Evolutionary conservation across 2,329 filamentous ascomycete genomes (phyloP).

Genomic region (Fusarium veterinarium): DNA sequence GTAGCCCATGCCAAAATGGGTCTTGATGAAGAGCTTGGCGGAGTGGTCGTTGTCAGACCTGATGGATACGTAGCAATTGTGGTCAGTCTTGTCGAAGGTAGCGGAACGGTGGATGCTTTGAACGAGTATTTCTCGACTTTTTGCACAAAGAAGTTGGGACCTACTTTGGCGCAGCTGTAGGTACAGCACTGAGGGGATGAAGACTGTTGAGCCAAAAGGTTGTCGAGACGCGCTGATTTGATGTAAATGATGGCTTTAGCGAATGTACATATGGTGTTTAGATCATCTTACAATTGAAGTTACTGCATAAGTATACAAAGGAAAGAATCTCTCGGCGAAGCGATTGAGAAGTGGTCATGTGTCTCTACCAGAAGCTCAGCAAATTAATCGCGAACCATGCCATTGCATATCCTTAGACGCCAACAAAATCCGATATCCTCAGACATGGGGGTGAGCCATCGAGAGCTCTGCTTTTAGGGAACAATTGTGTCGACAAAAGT

Average conservation of each 20-base stretch:
- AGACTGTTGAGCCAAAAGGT: not conserved
- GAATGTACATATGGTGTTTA: not conserved
- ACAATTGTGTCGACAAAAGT: not conserved
- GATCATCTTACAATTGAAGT: not conserved
- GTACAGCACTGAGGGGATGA: not conserved
- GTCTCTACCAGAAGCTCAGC: not conserved
- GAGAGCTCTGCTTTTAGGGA: too few relatives aligned
- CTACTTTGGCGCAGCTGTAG: slow-evolving; percentile 45
- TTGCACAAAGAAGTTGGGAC: slow-evolving; percentile 68
- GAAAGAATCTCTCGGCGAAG: not conserved
- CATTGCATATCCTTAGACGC: not conserved
- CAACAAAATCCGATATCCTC: not conserved
- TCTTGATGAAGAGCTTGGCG: slow-evolving; percentile 76
- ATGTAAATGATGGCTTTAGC: slow-evolving; percentile 2
- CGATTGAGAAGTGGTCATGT: not conserved
- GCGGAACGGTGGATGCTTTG: slow-evolving; percentile 81
- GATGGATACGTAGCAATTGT: slow-evolving; percentile 89
- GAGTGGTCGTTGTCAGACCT: slow-evolving; percentile 84
- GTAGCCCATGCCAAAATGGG: slow-evolving; percentile 91
- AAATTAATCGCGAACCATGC: not conserved
- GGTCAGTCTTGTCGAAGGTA: slow-evolving; percentile 78
- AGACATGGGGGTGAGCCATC: not conserved
- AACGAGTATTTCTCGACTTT: slow-evolving; percentile 86
- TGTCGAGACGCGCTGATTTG: not conserved
- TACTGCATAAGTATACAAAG: not conserved